Conservation (phyloP, 108 stramenopile genomes). For the Skeletonema tropicum region DNA sequence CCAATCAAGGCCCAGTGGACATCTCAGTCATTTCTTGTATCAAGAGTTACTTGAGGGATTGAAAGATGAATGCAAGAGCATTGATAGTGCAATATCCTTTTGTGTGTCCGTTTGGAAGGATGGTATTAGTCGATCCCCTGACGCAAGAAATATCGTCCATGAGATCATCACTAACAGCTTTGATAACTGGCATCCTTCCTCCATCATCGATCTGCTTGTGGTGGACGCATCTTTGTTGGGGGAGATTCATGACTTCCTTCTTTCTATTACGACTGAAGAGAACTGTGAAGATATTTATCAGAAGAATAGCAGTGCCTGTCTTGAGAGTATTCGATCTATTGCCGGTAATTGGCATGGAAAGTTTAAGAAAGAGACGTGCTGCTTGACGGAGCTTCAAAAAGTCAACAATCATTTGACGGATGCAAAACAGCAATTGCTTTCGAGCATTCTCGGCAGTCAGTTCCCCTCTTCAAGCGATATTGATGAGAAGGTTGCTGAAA, state of each 20-base stretch:
- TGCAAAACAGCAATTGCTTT: not conserved
- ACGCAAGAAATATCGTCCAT: conserved; percentile 1
- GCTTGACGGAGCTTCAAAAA: not conserved
- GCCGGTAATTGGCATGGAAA: not conserved
- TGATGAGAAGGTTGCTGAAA: conserved; percentile 1
- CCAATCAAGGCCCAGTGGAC: not conserved
- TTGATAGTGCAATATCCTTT: conserved; percentile 12
- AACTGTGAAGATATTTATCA: not conserved
- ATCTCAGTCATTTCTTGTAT: conserved; percentile 4
- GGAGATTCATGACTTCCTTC: not conserved
- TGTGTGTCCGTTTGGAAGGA: not conserved
- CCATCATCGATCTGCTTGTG: conserved; percentile 6
- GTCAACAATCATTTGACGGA: not conserved
- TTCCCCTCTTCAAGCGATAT: not conserved
- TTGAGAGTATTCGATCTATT: not conserved
- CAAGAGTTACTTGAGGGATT: conserved; percentile 2
- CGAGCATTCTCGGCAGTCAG: not conserved
- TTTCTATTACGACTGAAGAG: not conserved
- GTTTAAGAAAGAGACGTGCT: conserved; percentile 4
- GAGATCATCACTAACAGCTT: conserved; percentile 9
- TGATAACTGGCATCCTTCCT: conserved; percentile 11
- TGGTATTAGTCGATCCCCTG: not conserved
- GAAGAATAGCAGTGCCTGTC: not conserved
- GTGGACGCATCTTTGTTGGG: not conserved
- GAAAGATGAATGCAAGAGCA: not conserved